phyloP scores from a whole-genome alignment of 345 rosid genomes.

The Odontarrhena argentea region DNA sequence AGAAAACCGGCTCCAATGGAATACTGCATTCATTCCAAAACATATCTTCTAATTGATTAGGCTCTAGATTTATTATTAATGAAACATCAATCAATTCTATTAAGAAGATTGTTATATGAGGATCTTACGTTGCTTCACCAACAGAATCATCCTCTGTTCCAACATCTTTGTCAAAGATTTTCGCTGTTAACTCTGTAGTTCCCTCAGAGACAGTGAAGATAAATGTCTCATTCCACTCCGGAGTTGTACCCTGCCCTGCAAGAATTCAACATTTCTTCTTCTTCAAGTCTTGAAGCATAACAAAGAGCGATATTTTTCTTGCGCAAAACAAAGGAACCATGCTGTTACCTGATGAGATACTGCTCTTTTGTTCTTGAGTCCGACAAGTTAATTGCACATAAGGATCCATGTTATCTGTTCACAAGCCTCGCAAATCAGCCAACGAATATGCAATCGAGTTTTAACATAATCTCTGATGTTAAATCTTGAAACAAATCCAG shows the following conservation, averaged over 20 bases:
- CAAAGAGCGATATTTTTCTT: constrained; percentile 8
- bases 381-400: constrained; percentile 66
- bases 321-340: no score
- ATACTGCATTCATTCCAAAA: constrained; percentile 48
- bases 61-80: not conserved
- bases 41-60: not conserved
- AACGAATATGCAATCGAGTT: constrained; percentile 15
- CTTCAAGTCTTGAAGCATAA: constrained; percentile 10
- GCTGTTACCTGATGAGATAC: constrained; percentile 72
- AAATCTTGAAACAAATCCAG: constrained; percentile 6
- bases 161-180: constrained; percentile 70
- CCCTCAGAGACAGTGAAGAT: constrained; percentile 59
- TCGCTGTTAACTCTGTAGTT: constrained; percentile 52
- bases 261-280: not conserved
- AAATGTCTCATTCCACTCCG: constrained; percentile 87
- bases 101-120: not conserved
- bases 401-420: constrained; percentile 70
- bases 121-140: constrained; percentile 71
- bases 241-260: constrained; percentile 62
- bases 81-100: not conserved
- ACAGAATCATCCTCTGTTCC: constrained; percentile 60
- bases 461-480: not conserved
- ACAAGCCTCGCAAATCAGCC: not conserved
- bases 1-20: constrained; percentile 60
- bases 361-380: constrained; percentile 75